These are phyloP conservation scores for Claviceps humidiphila DNA, from an alignment of 2,329 filamentous ascomycete species.

Conservation along the genomic window DNA sequence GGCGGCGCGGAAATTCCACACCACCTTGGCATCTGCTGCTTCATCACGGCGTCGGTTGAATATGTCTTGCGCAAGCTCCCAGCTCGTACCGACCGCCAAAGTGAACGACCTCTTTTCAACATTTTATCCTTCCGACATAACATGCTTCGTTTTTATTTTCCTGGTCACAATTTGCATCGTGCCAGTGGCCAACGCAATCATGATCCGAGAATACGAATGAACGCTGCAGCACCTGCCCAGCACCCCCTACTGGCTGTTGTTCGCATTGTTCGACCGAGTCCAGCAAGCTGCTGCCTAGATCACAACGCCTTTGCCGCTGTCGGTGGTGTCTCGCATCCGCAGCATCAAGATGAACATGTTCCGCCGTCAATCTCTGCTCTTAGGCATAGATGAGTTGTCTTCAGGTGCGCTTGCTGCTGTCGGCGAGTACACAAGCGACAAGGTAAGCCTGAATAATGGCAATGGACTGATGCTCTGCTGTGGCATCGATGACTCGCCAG, in stretches of 20 bases:
- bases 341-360: not conserved
- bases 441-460: not conserved
- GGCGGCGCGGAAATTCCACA: not conserved
- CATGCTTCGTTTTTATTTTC: constrained; percentile 4
- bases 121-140: not conserved
- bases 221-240: not conserved
- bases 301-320: too few species aligned
- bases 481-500: constrained; percentile 6
- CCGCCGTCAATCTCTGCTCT: not conserved
- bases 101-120: not conserved
- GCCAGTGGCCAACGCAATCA: constrained; percentile 4
- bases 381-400: not conserved
- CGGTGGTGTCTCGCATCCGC: not conserved
- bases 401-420: not conserved
- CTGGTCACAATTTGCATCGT: constrained; percentile 5
- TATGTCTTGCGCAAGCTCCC: not conserved
- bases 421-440: not conserved
- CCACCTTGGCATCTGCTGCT: not conserved
- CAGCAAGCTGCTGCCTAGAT: not conserved
- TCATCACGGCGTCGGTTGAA: not conserved
- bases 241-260: not conserved
- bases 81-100: not conserved
- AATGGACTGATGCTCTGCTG: not conserved
- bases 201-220: not conserved
- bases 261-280: not conserved